phyloP scores from a whole-genome alignment of 2,329 filamentous ascomycete genomes.

The Colletotrichum cuscutae region DNA sequence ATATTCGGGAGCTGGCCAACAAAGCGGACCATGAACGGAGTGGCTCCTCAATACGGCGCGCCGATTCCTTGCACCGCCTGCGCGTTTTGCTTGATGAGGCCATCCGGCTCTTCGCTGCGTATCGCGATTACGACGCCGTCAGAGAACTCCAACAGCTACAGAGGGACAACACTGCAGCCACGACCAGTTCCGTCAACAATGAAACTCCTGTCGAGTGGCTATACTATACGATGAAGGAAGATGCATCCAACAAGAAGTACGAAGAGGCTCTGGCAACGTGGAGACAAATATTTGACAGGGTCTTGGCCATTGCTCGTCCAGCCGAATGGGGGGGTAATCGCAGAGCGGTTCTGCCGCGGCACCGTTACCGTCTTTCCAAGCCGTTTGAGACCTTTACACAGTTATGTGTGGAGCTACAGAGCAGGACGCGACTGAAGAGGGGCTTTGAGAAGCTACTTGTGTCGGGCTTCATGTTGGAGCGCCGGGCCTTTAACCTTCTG shows the following conservation, averaged over 20 bases:
- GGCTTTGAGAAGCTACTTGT: slow-evolving; percentile 66
- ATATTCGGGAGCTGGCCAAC: slow-evolving; percentile 39
- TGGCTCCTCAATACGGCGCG: background rate
- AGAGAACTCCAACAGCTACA: slow-evolving; percentile 68
- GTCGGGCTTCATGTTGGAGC: slow-evolving; percentile 79
- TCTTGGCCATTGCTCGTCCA: slow-evolving; percentile 54
- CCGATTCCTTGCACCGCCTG: slow-evolving; percentile 19
- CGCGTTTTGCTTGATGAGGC: slow-evolving; percentile 36
- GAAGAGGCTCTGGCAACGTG: slow-evolving; percentile 74
- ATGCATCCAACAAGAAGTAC: slow-evolving; percentile 67
- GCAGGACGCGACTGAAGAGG: slow-evolving; percentile 58
- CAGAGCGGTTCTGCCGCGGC: slow-evolving; percentile 51
- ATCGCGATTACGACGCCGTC: slow-evolving; percentile 62
- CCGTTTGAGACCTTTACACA: slow-evolving; percentile 61
- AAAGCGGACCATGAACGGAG: background rate
- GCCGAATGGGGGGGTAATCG: slow-evolving; percentile 38
- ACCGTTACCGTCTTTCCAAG: slow-evolving; percentile 64
- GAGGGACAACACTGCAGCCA: slow-evolving; percentile 40
- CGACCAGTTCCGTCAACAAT: slow-evolving; percentile 46
- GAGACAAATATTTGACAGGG: slow-evolving; percentile 67
- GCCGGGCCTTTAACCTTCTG: slow-evolving; percentile 83
- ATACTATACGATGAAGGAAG: slow-evolving; percentile 74
- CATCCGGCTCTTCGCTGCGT: slow-evolving; percentile 46
- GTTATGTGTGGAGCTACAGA: slow-evolving; percentile 50
- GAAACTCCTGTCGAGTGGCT: slow-evolving; percentile 65